Evolutionary conservation across 441 rosid species (phyloP), one percentile per base, ranked within the genome.

Genomic region (Pelargonium cotyledonis): DNA sequence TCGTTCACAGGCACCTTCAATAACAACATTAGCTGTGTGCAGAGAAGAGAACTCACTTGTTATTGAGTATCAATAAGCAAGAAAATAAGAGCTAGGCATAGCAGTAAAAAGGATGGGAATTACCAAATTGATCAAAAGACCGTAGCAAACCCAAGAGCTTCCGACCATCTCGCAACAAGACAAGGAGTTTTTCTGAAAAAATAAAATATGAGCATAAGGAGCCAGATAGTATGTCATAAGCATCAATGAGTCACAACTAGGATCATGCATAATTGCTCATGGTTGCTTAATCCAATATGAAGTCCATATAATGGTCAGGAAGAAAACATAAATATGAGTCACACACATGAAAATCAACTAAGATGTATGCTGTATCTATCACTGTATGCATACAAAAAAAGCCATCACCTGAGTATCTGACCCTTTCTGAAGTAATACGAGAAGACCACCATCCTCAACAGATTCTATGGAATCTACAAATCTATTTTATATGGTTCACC

Each of bases 51-150:
- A 69, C 77, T 85, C 86, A 65, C 16, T 57, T 9, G 11, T 51
- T 3, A 12, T 47, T 44, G 79, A 49, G 10, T 21, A 46, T 15
- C 6, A 65, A 6, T 29, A 53, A 11, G 16, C 21, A 15, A 64
- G 4, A 49, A 57, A 6, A 23, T 9, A 62, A 69, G 31, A 16
- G 31, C 31, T 23, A 12, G 9, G 60, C 16, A 53, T n/a, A 53
- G 2, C 31, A 29, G 3, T 49, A 0, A 8, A 49, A 16, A 16
- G 57, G 18, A 4, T 49, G 57, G 57, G 7, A 49, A n/a, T 19
- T 89, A 95, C 99, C 99, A 66, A 95, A 95, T 83, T 95, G 99
- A 73, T 95, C 99, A 67, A 95, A 95, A 9, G 98, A 95, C 70
- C 99, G 89, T 19, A 95, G 94, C 18, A 80, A 84, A 66, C 98